Base-by-base conservation (phyloP, 2,329 filamentous ascomycete species). In the Fusarium marasasianum region DNA sequence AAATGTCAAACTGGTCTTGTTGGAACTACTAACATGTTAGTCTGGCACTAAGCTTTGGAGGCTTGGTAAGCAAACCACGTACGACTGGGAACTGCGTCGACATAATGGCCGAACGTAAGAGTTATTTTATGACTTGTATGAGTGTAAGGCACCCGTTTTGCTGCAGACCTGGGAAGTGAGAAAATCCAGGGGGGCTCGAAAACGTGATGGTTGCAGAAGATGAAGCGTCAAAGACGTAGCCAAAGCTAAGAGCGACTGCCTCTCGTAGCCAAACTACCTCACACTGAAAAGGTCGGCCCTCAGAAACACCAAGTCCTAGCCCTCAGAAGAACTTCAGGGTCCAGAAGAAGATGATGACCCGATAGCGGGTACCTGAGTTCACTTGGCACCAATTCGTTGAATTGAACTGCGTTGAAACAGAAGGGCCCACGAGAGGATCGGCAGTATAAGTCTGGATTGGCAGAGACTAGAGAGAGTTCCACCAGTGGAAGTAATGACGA, bases 1-100 rank as follows among this genome's bases (percentile, higher is more conserved):
- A 92, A 73, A 98, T 93, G 82, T 96, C 93, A 83, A 95, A 92
- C 54, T 87, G 83, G 59, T 81, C 79, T 70, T 86, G 84, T 70
- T 85, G 81, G 70, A 87, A 86, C 86, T 87, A 57, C 33, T 38
- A 45, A 58, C 29, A n/a, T 35, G 62, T 78, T 66, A 78, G 76
- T 51, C 14, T 63, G 31, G 29, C 53, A 22, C 40, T 51, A 38
- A 61, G 37, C 56, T 59, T 60, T 45, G 47, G 29, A 63, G 53
- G 45, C 37, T 58, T 57, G 54, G 33, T 29, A 64, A 51, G 71
- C 45, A 66, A 44, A 51, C 48, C 20, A 70, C 77, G 45, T 71
- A 78, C 77, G 37, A 61, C 76, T 59, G 78, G 75, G 40, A 78
- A 78, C 51, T 78, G 75, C 56, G 74, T 72, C 24, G 77, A 78